These are phyloP conservation scores for Lophiostoma macrostomum DNA, from an alignment of 495 filamentous ascomycete genomes.

Conservation along the genomic window DNA sequence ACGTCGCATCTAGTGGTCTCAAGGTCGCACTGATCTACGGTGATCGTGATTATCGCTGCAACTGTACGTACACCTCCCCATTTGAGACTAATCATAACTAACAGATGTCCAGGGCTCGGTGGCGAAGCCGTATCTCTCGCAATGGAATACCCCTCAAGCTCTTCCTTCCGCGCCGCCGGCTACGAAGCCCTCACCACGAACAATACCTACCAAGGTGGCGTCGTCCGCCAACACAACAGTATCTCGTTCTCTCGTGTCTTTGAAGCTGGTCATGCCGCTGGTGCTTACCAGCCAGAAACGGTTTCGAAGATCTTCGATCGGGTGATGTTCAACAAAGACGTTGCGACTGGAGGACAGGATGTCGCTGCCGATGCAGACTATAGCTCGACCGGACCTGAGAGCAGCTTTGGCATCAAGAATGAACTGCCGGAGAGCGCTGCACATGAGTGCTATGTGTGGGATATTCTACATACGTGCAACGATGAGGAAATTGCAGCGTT, in stretches of 20 bases:
- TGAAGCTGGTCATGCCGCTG: conserved; percentile 13
- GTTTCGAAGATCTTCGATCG: conserved; percentile 40
- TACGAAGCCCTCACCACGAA: conserved; percentile 31
- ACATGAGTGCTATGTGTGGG: conserved; percentile 27
- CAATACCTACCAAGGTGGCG: conserved; percentile 24
- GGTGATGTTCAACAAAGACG: conserved; percentile 37
- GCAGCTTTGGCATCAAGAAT: conserved; percentile 33
- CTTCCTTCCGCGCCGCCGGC: conserved; percentile 26
- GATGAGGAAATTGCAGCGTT: conserved; percentile 29
- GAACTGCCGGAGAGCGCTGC: conserved; percentile 10
- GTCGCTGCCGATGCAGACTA: conserved; percentile 8
- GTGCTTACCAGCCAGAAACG: conserved; percentile 37
- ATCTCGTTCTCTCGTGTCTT: conserved; percentile 37
- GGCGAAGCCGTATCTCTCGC: conserved; percentile 29
- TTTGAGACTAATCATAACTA: background rate
- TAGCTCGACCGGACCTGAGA: conserved; percentile 20
- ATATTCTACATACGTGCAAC: conserved; percentile 20
- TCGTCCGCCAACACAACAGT: conserved; percentile 35
- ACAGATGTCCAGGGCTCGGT: conserved; percentile 25
- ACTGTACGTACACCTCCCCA: conserved; percentile 9
- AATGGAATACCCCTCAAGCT: conserved; percentile 16
- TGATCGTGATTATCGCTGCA: conserved; percentile 23
- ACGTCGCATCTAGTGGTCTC: conserved; percentile 7
- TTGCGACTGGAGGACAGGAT: conserved; percentile 34
- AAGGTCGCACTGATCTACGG: conserved; percentile 23